Percentiles rank a stretch among this genome's conserved stretches.
These are phyloP conservation scores for Primulina tabacum DNA, from an alignment of 257 asterid genomes.

Conservation along the genomic window DNA sequence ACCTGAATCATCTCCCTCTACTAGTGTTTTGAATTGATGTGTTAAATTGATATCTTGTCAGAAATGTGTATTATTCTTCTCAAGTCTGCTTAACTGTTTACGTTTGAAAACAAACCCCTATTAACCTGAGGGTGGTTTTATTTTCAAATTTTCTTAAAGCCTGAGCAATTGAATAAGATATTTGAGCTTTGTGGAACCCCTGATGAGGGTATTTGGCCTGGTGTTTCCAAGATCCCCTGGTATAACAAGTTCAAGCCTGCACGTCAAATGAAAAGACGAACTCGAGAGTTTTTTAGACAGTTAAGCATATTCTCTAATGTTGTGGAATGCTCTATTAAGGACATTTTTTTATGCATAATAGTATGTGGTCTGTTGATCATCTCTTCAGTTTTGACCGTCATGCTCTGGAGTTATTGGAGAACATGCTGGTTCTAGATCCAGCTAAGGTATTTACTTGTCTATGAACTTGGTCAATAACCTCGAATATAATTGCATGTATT, in stretches of 20 bases:
- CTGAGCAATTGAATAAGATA: slow-evolving; percentile 88
- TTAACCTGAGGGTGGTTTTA: background rate
- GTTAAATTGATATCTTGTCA: background rate
- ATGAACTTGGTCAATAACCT: slow-evolving; percentile 3
- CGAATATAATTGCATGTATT: background rate
- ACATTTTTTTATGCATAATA: slow-evolving; percentile 10
- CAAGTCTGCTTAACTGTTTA: slow-evolving; percentile 9
- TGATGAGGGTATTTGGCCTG: slow-evolving; percentile 94
- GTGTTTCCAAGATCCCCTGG: slow-evolving; percentile 95
- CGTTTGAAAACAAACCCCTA: background rate
- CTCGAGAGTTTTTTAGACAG: slow-evolving; percentile 84
- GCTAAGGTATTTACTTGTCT: slow-evolving; percentile 62
- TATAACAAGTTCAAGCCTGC: slow-evolving; percentile 90
- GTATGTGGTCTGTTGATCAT: slow-evolving; percentile 26
- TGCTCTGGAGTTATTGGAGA: slow-evolving; percentile 89
- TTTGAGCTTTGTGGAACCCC: slow-evolving; percentile 98
- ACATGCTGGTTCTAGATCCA: slow-evolving; percentile 92
- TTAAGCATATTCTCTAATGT: slow-evolving; percentile 39
- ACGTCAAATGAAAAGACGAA: slow-evolving; percentile 76
- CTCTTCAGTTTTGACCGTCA: slow-evolving; percentile 76
- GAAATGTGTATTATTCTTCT: slow-evolving; percentile 8
- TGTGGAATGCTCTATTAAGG: slow-evolving; percentile 4
- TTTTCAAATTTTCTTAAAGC: slow-evolving; percentile 41
- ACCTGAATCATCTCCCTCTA: background rate
- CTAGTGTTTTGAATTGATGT: background rate